Conservation (phyloP, 2,329 filamentous ascomycete species). For the Verticillium nonalfalfae region DNA sequence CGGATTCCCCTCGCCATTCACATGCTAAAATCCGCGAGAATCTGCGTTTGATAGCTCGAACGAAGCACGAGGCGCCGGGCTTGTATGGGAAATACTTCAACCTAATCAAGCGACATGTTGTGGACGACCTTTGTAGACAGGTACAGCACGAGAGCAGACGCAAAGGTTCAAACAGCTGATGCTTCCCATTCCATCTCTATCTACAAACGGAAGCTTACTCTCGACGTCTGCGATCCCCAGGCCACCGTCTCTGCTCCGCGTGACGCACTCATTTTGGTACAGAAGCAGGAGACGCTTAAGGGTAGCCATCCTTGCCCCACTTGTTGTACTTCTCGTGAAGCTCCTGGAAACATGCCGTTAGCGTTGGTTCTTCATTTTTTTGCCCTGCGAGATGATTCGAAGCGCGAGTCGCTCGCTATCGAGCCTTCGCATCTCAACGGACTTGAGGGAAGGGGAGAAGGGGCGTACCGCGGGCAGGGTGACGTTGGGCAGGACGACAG, state of each 20-base stretch:
- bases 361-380: not conserved
- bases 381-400: not conserved
- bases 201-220: constrained; percentile 9
- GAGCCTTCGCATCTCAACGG: not conserved
- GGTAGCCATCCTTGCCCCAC: constrained; percentile 95
- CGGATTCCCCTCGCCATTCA: too few species aligned
- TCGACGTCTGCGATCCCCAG: not conserved
- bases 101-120: too few species aligned
- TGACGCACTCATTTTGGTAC: not conserved
- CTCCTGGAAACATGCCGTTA: constrained; percentile 43
- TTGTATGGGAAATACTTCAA: too few species aligned
- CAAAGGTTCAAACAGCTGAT: not conserved
- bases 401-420: not conserved
- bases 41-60: too few species aligned
- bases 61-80: too few species aligned
- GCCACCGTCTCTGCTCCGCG: not conserved
- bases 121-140: too few species aligned
- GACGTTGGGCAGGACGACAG: constrained; percentile 88
- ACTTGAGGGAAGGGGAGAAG: not conserved
- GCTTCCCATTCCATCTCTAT: constrained; percentile 8
- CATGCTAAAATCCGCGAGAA: too few species aligned
- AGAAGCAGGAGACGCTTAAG: constrained; percentile 31
- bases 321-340: constrained; percentile 99
- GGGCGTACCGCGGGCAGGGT: constrained; percentile 74
- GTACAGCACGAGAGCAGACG: not conserved